These are phyloP conservation scores for Pouteria glomerata DNA, from an alignment of 148 eudicot genomes.

Conservation along the genomic window DNA sequence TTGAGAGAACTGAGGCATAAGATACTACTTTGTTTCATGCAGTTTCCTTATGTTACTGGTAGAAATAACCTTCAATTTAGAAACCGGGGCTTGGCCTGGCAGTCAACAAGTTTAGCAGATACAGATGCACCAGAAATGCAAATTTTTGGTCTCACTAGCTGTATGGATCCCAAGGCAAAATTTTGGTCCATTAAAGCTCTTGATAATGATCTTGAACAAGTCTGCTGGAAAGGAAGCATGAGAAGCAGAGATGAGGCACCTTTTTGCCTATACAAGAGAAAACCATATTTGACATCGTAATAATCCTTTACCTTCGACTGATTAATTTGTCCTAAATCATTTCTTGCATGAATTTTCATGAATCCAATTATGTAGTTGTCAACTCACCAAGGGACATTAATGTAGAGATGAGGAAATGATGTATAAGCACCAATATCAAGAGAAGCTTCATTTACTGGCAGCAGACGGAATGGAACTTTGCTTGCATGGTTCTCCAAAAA, in stretches of 20 bases:
- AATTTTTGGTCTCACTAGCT: constrained; percentile 42
- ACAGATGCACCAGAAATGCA: constrained; percentile 12
- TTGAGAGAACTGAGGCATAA: constrained; percentile 2
- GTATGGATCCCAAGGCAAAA: constrained; percentile 45
- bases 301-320: constrained; percentile 10
- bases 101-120: constrained; percentile 15
- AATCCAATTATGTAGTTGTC: neutral
- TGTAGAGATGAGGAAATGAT: constrained; percentile 51
- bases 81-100: constrained; percentile 12
- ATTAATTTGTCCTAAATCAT: neutral
- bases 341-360: neutral
- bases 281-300: constrained; percentile 46
- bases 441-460: constrained; percentile 48
- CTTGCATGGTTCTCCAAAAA: constrained; percentile 54
- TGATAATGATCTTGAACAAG: constrained; percentile 48
- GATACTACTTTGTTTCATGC: constrained; percentile 15
- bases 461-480: constrained; percentile 34
- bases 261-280: constrained; percentile 63
- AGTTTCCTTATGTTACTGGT: constrained; percentile 50
- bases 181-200: constrained; percentile 54
- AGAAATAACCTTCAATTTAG: constrained; percentile 2
- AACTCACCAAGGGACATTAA: constrained; percentile 2
- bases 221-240: constrained; percentile 66
- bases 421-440: constrained; percentile 27
- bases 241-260: constrained; percentile 26